Evolutionary conservation across 371 early-diverging fungal genomes (phyloP).

Genomic region (Lichtheimia ramosa): DNA sequence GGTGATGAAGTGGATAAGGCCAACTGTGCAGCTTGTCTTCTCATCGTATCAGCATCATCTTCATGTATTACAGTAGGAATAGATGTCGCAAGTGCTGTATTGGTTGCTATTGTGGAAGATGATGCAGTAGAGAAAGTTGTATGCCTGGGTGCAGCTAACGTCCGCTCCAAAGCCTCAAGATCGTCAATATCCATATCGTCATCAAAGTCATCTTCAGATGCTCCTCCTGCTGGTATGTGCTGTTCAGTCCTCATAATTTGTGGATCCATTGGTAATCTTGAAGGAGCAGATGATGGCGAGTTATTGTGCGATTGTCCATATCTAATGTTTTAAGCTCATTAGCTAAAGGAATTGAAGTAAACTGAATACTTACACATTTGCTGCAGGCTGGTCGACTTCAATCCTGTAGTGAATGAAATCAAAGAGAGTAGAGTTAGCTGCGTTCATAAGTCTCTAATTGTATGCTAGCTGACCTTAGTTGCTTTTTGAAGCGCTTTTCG

Average conservation of each 20-base stretch:
- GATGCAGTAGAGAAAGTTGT: no score
- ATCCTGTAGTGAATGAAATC: not conserved
- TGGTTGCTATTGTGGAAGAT: no score
- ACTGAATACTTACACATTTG: not conserved
- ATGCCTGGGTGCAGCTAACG: not conserved
- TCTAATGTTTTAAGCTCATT: no score
- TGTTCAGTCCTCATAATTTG: not conserved
- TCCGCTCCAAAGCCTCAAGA: not conserved
- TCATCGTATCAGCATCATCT: not conserved
- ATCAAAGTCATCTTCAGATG: not conserved
- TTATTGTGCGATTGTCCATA: no score
- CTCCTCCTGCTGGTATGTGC: not conserved
- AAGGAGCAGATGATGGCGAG: no score
- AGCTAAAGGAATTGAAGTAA: not conserved
- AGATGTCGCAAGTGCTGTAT: not conserved
- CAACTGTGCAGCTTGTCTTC: not conserved
- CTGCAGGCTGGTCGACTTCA: not conserved
- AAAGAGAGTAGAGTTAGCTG: not conserved
- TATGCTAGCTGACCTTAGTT: constrained; percentile 14
- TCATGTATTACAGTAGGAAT: not conserved
- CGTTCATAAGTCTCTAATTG: not conserved
- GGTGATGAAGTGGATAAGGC: not conserved
- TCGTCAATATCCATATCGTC: constrained; percentile 1
- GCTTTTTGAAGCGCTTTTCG: constrained; percentile 22
- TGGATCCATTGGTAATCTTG: no score